Evolutionary conservation across 345 rosid species (phyloP), one percentile per base, ranked within the genome.

Genomic region (Bruguiera gymnorhiza): DNA sequence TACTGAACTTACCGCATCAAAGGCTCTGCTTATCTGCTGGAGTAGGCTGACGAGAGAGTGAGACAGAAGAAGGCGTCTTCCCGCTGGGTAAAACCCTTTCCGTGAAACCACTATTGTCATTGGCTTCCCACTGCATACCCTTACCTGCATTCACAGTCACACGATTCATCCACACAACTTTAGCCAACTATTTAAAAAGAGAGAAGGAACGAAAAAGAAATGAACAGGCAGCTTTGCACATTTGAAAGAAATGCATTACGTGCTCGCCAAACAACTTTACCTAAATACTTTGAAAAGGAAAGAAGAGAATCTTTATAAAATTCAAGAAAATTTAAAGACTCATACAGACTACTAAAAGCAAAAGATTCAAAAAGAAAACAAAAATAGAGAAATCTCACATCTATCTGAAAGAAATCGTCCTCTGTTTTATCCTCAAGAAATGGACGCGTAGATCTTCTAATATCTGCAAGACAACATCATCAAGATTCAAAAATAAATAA

Each of bases 341-440:
- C 32, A 67, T 30, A 62, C 56, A 15, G 56, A 62, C 55, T 63
- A 24, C 27, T 26, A 48, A 23, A 26, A 9, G 8, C 31, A 5
- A 43, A 13, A 15, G 27, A 64, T 19, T 29, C 50, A 39, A 62
- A 37, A 19, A 6, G 51, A 0, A 26, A 23, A 34, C 21, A n/a
- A 30, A 51, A 23, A 56, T 24, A 29, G 27, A 34, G 43, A 31
- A 56, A 29, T 58, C 91, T 60, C 77, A 95, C 99, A 84, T 95
- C 99, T 69, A 95, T 85, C 82, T 87, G 97, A 76, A 95, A 95
- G 52, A 86, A 60, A 71, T 68, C 59, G 8, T 23, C 75, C 31
- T 66, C 62, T 37, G 60, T 32, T 54, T 48, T 50, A 74, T 72
- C 58, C 31, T 72, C 78, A 60, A 54, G 72, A 63, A 70, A 68